Evolutionary conservation across 768 basidiomycete species (phyloP), one percentile per base, ranked within the genome.

Genomic region (Paxillus involutus): DNA sequence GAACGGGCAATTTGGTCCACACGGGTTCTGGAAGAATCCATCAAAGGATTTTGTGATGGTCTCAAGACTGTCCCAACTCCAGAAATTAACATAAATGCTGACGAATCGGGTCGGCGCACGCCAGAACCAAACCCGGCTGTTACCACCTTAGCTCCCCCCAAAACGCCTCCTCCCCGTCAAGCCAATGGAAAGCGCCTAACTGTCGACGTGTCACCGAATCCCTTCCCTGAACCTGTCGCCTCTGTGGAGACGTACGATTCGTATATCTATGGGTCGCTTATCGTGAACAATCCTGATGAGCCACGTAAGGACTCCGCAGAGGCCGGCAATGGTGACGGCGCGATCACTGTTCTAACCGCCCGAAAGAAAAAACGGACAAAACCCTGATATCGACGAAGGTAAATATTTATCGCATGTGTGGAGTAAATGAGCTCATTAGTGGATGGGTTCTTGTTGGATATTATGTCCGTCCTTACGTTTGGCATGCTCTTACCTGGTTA

Each of bases 11-110:
- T 81, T 55, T 81, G 84, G 62, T 87, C 82, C 14, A 92, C 90
- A 26, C 83, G 84, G 65, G 80, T 84, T 40, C 72, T 95, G 61
- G 84, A 90, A 68, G 77, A 77, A 32, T 75, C 84, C 12, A 83
- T 92, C 56, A 77, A 77, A 59, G 85, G 88, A 3, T 71, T 91
- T 33, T 92, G 89, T 68, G 87, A 86, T 58, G 86, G 84, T 13
- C 76, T 87, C 36, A 56, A 64, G 59, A 55, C 66, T n/a, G 55
- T 65, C 54, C 64, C 65, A 40, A 37, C 19, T 9, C 39, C 44
- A 29, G 54, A 51, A 49, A 53, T 53, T 43, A 44, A 55, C 26
- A 59, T 55, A 57, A 49, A 62, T 50, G 43, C 46, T 55, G 63
- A 56, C 1, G 69, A 64, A 49, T 59, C 57, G 50, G 73, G 65